These are phyloP conservation scores for Ambrosiella beaveri DNA, from an alignment of 2,329 filamentous ascomycete species.

Conservation along the genomic window DNA sequence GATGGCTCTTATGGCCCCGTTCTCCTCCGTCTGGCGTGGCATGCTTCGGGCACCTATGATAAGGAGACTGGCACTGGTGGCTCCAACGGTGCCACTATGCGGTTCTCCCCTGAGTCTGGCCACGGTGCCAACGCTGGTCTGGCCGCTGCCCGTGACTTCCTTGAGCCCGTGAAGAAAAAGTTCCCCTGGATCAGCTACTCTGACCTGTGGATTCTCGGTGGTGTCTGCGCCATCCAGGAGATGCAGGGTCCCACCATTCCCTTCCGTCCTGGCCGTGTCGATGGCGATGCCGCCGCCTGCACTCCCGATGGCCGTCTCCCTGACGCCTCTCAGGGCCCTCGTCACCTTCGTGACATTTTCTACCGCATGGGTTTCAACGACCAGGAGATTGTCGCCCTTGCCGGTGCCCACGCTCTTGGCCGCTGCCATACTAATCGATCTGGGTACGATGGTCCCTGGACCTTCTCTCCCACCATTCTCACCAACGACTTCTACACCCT, in stretches of 20 bases:
- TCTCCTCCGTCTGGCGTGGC: conserved; percentile 80
- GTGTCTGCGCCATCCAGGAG: conserved; percentile 78
- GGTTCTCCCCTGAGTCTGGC: conserved; percentile 72
- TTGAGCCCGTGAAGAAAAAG: conserved; percentile 73
- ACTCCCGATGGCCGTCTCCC: conserved; percentile 81
- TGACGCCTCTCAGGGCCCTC: conserved; percentile 59
- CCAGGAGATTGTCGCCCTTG: conserved; percentile 83
- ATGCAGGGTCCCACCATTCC: conserved; percentile 80
- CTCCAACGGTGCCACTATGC: conserved; percentile 93
- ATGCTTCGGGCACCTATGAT: conserved; percentile 84
- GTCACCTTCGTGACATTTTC: conserved; percentile 84
- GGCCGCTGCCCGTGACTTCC: conserved; percentile 72
- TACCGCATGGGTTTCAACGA: conserved; percentile 96
- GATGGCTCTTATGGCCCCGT: conserved; percentile 93
- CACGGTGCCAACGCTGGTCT: conserved; percentile 92
- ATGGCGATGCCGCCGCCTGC: conserved; percentile 67
- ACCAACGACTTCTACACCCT: conserved; percentile 93
- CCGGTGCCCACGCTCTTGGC: conserved; percentile 71
- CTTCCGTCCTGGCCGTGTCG: conserved; percentile 70
- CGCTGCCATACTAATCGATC: conserved; percentile 80
- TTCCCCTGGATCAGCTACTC: conserved; percentile 95
- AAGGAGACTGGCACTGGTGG: conserved; percentile 76
- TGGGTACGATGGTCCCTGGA: conserved; percentile 80
- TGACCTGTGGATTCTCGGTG: conserved; percentile 87
- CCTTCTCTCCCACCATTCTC: conserved; percentile 75